Evolutionary conservation across 2,329 filamentous ascomycete genomes (phyloP), one percentile per base, ranked within the genome.

Genomic region (Penicillium sp.): DNA sequence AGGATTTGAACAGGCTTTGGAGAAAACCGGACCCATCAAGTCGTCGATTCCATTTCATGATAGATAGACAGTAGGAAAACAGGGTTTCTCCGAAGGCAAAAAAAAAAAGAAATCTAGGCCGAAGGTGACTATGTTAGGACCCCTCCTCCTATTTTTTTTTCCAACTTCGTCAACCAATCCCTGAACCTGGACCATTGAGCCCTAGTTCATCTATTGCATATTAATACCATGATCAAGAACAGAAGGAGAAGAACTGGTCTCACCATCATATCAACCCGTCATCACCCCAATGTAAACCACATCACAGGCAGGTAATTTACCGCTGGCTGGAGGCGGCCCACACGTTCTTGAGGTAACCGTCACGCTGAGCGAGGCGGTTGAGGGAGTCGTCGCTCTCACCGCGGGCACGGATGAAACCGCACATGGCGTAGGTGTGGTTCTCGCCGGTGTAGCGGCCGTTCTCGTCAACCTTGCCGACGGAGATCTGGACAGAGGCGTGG

Each of bases 391-490:
- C 94, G 78, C 86, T 87, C 89, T 99, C 95, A 75, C 94, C 94
- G 86, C 96, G 94, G 70, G 92, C 90, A 70, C 94, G 88, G 72
- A 99, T 90, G 82, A 97, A 99, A 64, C 94, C 94, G 82, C 89
- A 95, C 65, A 99, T 88, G 69, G 94, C 93, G 77, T 96, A 99
- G 75, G 90, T 87, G 80, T 96, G 89, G 87, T 92, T 95, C 83
- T 96, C 94, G 79, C 93, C 91, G 68, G 90, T 90, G 81, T 92
- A 91, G 71, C 92, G 90, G 77, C 94, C 94, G 82, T 92, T 95
- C 87, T 99, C 94, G 79, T 97, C 93, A 71, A 99, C 94, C 84
- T 96, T 97, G 79, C 88, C 93, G 76, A 99, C 83, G 70, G 88
- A 90, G 79, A 99, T 90, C 81, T 99, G 94, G 70, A 97, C 94